Base-by-base conservation (phyloP, 139 green algal genomes). In the Auxenochlorella pyrenoidosa region DNA sequence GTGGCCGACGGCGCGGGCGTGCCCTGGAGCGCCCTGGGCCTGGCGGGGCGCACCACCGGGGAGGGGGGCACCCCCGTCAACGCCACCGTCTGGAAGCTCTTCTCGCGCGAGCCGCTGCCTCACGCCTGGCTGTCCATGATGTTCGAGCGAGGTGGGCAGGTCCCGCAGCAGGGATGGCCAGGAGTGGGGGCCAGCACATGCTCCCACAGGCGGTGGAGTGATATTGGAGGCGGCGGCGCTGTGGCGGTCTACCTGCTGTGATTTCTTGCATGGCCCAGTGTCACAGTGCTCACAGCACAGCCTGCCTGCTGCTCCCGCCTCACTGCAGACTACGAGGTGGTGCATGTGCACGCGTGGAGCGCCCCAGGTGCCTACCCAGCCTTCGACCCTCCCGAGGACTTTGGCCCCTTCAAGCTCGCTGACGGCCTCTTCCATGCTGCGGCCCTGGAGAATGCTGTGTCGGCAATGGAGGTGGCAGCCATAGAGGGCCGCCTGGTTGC, bases 391-490 rank as follows among this genome's bases (percentile, higher is more conserved):
- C 94, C 94, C 15, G 94, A 97, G 85, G 77, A 81, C 36, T 95
- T 95, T 85, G 70, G 86, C 0, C 94, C 94, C n/a, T 97, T 97
- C 88, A 44, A 85, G n/a, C 89, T 97, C 38, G 82, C 75, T 0
- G 73, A 89, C 21, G 93, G 92, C 12, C 76, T 97, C 15, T 92
- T 85, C 82, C 95, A 97, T 60, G 79, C 83, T 71, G 96, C 94
- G 40, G 92, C 94, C 10, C 84, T 93, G 73, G 94, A 97, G 82
- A 93, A 90, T 22, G 94, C 93, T 0, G 94, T 92, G 0, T 94
- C 89, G 10, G 94, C 93, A 3, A 94, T 97, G 93, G 94, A 97
- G 86, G 90, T 97, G 71, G 86, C 91, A 38, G 93, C 91, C 22
- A 86, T 97, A 13, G 91, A 87, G 38, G 94, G 79, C 16, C 88